Conservation (phyloP, 2,329 filamentous ascomycete genomes). For the Penicillium sp. region DNA sequence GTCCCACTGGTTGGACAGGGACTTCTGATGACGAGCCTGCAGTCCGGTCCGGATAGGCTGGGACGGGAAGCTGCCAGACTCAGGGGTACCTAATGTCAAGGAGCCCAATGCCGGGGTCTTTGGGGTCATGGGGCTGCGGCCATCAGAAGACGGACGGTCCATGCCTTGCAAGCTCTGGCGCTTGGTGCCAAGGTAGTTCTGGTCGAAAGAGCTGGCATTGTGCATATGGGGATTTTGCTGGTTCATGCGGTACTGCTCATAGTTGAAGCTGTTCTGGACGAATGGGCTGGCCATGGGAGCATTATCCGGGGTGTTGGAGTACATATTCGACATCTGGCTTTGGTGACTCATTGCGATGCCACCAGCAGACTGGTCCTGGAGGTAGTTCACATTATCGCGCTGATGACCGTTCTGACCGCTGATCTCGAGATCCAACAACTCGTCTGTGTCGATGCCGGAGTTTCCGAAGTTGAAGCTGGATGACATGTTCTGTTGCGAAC, state of each 20-base stretch:
- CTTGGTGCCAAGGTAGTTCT: slow-evolving; percentile 60
- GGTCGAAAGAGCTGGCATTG: slow-evolving; percentile 47
- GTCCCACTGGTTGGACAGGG: slow-evolving; percentile 84
- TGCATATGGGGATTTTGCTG: slow-evolving; percentile 41
- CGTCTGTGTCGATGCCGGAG: slow-evolving; percentile 81
- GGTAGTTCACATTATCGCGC: slow-evolving; percentile 37
- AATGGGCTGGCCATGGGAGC: slow-evolving; percentile 91
- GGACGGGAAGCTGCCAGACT: slow-evolving; percentile 69
- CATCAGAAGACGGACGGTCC: slow-evolving; percentile 71
- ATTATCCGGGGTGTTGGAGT: slow-evolving; percentile 87
- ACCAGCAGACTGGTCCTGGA: slow-evolving; percentile 54
- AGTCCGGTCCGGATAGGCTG: slow-evolving; percentile 73
- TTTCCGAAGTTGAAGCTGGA: slow-evolving; percentile 75
- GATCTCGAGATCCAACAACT: slow-evolving; percentile 67
- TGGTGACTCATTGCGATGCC: slow-evolving; percentile 62
- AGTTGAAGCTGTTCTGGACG: slow-evolving; percentile 69
- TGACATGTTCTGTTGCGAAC: slow-evolving; percentile 62
- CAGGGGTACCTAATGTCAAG: slow-evolving; percentile 68
- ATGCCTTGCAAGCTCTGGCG: slow-evolving; percentile 62
- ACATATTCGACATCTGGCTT: slow-evolving; percentile 68
- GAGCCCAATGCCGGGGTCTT: slow-evolving; percentile 76
- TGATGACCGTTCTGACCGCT: slow-evolving; percentile 40
- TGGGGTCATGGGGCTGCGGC: slow-evolving; percentile 77
- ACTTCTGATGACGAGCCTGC: slow-evolving; percentile 70
- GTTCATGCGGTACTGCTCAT: slow-evolving; percentile 69